Evolutionary conservation across 176 grass and related monocot species (phyloP), one percentile per base, ranked within the genome.

Genomic region (Oryza meridionalis): DNA sequence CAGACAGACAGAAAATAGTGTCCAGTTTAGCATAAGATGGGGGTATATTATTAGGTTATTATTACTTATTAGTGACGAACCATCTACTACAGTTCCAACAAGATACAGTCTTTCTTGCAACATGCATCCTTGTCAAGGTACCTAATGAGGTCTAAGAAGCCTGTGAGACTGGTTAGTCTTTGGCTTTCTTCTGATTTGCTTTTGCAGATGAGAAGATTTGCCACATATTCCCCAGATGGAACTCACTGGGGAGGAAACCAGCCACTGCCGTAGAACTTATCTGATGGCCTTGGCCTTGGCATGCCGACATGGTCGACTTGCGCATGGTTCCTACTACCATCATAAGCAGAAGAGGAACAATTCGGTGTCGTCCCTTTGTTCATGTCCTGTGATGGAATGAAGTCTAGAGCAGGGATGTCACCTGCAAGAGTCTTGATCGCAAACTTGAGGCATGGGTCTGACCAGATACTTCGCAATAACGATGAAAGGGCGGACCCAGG

Each of bases 361-460:
- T 68, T 86, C 4, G 83, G 22, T 10, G 55, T 33, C 4, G 58
- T 4, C 2, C 70, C 75, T 71, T 83, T 92, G 68, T 80, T 86
- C 76, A 74, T 40, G 80, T 66, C 77, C 69, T 84, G 84, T 11
- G 85, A 89, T 66, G 90, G 84, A 68, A 84, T 64, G 43, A 89
- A 82, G 75, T 86, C 84, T 46, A 70, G 67, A 63, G 77, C 63
- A 67, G 92, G 92, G 73, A 94, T 84, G 76, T 94, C 92, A 70
- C 86, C 73, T 42, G 84, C 87, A 37, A 94, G 89, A 43, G 77
- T 94, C 84, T 58, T 91, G 84, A 94, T 87, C 15, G 92, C 92
- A 82, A 94, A 94, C 75, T 91, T 77, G 67, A 94, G 87, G 84
- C 92, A 94, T 61, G 92, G 92, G 9, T 94, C 92, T 87, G 84